phyloP scores from a whole-genome alignment of 176 grass and related monocot species.

The Chrysopogon serrulatus region DNA sequence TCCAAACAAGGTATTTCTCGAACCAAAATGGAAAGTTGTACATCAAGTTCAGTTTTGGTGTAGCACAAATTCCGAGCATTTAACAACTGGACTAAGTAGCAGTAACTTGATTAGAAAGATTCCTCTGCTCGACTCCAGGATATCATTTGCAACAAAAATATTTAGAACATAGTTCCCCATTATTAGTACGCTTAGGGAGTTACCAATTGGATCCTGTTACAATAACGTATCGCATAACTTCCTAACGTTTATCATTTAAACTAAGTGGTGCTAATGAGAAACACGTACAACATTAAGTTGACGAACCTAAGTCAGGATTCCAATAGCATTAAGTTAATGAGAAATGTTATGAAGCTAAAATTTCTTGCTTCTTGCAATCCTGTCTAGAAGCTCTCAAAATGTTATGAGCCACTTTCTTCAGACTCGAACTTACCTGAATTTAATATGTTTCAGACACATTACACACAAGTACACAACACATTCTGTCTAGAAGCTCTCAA shows the following conservation, averaged over 20 bases:
- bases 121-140: neutral
- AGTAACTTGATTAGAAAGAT: neutral
- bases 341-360: neutral
- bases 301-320: neutral
- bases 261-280: neutral
- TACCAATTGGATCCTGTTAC: neutral
- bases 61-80: neutral
- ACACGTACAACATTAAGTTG: neutral
- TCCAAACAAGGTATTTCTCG: constrained; percentile 2
- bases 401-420: neutral
- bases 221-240: neutral
- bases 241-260: neutral
- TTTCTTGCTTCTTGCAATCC: neutral
- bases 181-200: neutral
- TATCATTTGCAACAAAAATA: neutral
- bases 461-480: no score
- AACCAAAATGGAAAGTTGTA: neutral
- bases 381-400: no score
- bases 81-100: neutral
- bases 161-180: neutral
- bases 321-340: neutral
- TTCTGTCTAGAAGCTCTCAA: neutral
- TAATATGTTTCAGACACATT: neutral
- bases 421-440: neutral
- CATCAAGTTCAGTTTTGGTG: neutral